Percentiles rank a stretch among this genome's conserved stretches.
Conservation (phyloP, 2,329 filamentous ascomycete species). For the Alternaria panax region DNA sequence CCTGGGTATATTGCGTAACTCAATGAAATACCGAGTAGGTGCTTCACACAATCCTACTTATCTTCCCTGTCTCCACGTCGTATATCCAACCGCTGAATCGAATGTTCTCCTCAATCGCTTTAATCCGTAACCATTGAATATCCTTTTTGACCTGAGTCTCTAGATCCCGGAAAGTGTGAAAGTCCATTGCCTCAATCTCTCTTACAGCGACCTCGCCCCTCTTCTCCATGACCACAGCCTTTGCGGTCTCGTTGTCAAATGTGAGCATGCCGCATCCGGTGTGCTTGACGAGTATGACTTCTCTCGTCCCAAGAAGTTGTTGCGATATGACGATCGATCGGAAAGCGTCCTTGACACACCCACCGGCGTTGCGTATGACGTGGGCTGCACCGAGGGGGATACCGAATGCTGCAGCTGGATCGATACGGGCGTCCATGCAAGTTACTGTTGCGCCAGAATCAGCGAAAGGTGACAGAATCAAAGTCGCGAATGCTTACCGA, state of each 20-base stretch:
- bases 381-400: constrained; percentile 79
- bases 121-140: constrained; percentile 67
- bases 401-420: constrained; percentile 73
- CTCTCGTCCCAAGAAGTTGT: constrained; percentile 77
- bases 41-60: constrained; percentile 55
- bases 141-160: constrained; percentile 71
- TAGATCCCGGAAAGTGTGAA: constrained; percentile 65
- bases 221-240: constrained; percentile 64
- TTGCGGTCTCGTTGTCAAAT: constrained; percentile 67
- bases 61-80: constrained; percentile 76
- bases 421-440: constrained; percentile 81
- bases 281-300: constrained; percentile 78
- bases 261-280: constrained; percentile 77
- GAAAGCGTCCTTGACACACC: constrained; percentile 70
- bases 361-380: constrained; percentile 73
- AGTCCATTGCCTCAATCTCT: constrained; percentile 62
- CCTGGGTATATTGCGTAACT: constrained; percentile 14
- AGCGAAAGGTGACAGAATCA: neutral
- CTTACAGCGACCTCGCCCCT: constrained; percentile 61
- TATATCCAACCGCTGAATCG: constrained; percentile 77
- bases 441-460: constrained; percentile 59
- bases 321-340: constrained; percentile 80
- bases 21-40: neutral
- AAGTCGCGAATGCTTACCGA: constrained; percentile 56
- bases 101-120: constrained; percentile 66